These are phyloP conservation scores for Nitzschia inconspicua DNA, from an alignment of 108 stramenopile species.

Conservation along the genomic window DNA sequence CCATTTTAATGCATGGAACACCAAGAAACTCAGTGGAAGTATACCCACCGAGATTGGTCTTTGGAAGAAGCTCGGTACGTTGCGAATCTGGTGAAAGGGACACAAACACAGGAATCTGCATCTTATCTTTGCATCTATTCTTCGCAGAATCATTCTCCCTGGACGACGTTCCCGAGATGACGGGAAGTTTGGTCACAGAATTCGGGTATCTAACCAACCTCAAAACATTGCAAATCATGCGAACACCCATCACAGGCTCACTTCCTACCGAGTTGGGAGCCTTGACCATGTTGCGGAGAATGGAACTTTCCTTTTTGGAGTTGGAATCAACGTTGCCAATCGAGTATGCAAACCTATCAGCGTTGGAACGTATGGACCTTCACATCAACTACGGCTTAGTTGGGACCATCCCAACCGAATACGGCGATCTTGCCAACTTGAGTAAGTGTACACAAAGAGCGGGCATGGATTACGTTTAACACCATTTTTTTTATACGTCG, in stretches of 20 bases:
- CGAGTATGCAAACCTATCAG: background rate
- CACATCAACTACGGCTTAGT: background rate
- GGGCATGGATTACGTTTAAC: background rate
- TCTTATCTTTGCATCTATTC: constrained; percentile 3
- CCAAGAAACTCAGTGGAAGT: background rate
- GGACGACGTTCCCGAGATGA: background rate
- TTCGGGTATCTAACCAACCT: constrained; percentile 9
- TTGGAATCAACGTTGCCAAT: background rate
- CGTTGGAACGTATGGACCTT: background rate
- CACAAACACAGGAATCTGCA: background rate
- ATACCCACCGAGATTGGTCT: constrained; percentile 17
- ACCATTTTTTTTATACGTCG: background rate
- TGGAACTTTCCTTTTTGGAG: constrained; percentile 6
- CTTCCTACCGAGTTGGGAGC: constrained; percentile 14
- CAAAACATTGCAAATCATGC: background rate
- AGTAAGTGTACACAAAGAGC: constrained; percentile 2
- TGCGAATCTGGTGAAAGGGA: background rate
- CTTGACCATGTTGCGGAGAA: constrained; percentile 8
- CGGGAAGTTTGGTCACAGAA: constrained; percentile 18
- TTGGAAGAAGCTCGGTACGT: constrained; percentile 16
- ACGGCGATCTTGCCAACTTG: constrained; percentile 9
- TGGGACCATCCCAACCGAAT: constrained; percentile 23
- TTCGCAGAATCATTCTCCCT: background rate
- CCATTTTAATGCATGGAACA: background rate
- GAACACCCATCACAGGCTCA: constrained; percentile 1